phyloP scores from a whole-genome alignment of 176 grass and related monocot species.

The Aegilops sharonensis region DNA sequence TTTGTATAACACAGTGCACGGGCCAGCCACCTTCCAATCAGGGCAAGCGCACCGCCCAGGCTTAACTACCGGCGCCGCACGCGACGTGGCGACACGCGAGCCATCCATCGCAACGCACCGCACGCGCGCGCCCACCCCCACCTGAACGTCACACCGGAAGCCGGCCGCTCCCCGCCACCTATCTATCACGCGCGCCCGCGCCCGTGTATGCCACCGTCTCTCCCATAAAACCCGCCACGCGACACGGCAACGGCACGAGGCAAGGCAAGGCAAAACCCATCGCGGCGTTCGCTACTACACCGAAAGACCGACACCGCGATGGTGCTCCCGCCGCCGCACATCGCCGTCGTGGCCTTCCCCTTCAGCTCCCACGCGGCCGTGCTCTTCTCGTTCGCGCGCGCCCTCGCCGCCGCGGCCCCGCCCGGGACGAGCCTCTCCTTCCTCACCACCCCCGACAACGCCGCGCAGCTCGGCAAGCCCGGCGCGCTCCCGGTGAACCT shows the following conservation, averaged over 20 bases:
- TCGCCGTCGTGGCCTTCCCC: constrained; percentile 56
- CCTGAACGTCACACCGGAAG: not conserved
- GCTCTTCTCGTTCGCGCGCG: constrained; percentile 43
- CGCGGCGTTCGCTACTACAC: not conserved
- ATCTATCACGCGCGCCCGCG: not conserved
- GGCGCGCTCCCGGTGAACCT: constrained; percentile 14
- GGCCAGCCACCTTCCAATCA: too few species aligned
- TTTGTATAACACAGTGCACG: too few species aligned
- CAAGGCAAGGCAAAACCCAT: not conserved
- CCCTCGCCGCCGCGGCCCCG: constrained; percentile 34
- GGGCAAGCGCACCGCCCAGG: too few species aligned
- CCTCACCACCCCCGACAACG: constrained; percentile 26
- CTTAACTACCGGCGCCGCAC: not conserved
- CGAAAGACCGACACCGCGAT: not conserved
- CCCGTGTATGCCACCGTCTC: not conserved
- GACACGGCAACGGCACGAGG: not conserved
- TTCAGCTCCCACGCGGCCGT: constrained; percentile 60
- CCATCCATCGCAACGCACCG: not conserved
- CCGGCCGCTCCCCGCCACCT: not conserved
- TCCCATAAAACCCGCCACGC: not conserved
- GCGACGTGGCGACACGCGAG: not conserved
- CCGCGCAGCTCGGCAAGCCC: constrained; percentile 6
- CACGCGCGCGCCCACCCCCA: not conserved
- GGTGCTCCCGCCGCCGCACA: constrained; percentile 32
- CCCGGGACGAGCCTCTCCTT: constrained; percentile 24